These are phyloP conservation scores for Scedosporium apiospermum DNA, from an alignment of 2,329 filamentous ascomycete genomes.

Conservation along the genomic window DNA sequence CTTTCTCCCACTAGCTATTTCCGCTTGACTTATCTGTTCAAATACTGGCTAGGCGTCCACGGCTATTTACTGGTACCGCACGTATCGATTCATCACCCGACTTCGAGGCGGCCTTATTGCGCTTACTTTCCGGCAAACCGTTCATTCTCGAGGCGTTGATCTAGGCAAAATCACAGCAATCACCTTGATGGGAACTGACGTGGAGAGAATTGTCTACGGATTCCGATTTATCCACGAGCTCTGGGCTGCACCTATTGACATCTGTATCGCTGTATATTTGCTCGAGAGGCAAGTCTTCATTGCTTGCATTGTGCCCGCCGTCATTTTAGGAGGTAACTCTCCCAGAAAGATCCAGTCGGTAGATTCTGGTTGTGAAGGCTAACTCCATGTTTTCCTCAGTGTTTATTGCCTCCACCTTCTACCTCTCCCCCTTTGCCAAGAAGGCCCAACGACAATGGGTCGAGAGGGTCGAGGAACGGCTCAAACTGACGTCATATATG, in stretches of 20 bases:
- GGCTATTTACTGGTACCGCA: conserved; percentile 29
- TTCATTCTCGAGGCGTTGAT: conserved; percentile 18
- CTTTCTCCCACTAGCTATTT: neutral
- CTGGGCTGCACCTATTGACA: conserved; percentile 30
- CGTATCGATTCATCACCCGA: conserved; percentile 22
- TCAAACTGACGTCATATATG: conserved; percentile 28
- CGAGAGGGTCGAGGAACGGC: conserved; percentile 26
- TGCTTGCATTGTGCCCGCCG: conserved; percentile 36
- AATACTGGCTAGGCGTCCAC: conserved; percentile 13
- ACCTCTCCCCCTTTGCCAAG: conserved; percentile 27
- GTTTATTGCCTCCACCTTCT: conserved; percentile 9
- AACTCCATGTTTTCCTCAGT: neutral
- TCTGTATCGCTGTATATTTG: conserved; percentile 34
- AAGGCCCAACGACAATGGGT: conserved; percentile 25
- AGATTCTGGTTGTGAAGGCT: no score
- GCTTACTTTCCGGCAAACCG: conserved; percentile 23
- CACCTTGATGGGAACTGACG: conserved; percentile 38
- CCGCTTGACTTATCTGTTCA: neutral
- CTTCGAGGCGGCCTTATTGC: conserved; percentile 22
- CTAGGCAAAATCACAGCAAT: conserved; percentile 29
- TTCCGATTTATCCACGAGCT: conserved; percentile 26
- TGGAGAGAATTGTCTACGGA: conserved; percentile 29
- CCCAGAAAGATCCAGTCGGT: conserved; percentile 5
- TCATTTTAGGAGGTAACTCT: neutral
- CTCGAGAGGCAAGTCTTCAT: conserved; percentile 35